Evolutionary conservation across 768 basidiomycete genomes (phyloP), one percentile per base, ranked within the genome.

Genomic region (Pleurotus ostreatus): DNA sequence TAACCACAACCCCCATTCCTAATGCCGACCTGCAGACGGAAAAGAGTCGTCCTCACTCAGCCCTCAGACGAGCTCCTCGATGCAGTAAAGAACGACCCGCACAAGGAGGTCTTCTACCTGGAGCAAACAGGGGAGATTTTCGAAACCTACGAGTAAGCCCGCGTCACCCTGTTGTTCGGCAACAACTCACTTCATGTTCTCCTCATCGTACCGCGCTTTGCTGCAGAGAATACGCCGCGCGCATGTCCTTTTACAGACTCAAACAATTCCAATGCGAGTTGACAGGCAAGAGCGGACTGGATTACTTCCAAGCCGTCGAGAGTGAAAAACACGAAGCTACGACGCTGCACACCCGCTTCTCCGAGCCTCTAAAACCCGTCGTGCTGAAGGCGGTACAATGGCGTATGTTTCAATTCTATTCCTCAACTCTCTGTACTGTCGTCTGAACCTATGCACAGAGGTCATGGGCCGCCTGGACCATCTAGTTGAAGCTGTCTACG

Each of bases 181-280:
- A 63, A 61, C 63, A 55, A 52, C 40, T 58, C 62, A 55, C 64
- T 67, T 62, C 60, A 63, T 63, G 54, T 20, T 11, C n/a, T 47
- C 56, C 56, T 69, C 41, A 46, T 58, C 63, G 63, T 53, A 63
- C 55, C 56, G 56, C 61, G 55, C 48, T 22, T 46, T 48, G 52
- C 40, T 62, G 49, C 47, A 82, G 79, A 65, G 85, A 92, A 20
- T 98, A 96, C 76, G 84, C 89, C 45, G 84, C 91, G 34, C 88
- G 96, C 64, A 90, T 96, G 83, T 88, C 91, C 58, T 98, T 97
- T 78, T 97, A 97, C 76, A 83, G 86, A 55, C 81, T 92, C 58
- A 94, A 92, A 66, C 88, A 94, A 66, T 98, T 98, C 73, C 93
- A 96, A 67, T 98, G 96, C 69, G 96, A 98, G 75, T 92, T 95